These are phyloP conservation scores for Puccinia sorghi DNA, from an alignment of 1,284 basidiomycete species.

Conservation along the genomic window DNA sequence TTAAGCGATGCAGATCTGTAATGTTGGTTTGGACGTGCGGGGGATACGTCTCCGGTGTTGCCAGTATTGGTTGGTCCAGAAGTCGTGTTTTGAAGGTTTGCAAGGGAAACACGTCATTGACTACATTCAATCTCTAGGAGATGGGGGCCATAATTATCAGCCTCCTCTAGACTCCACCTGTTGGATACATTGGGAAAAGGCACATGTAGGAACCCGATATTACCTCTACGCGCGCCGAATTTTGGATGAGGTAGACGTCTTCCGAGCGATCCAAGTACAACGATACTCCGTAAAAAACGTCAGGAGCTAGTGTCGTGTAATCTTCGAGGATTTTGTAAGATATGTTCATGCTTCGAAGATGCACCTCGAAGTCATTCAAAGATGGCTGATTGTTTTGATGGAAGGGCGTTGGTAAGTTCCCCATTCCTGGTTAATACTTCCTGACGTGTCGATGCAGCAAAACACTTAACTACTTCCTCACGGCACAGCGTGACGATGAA, in stretches of 20 bases:
- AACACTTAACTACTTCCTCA: constrained; percentile 28
- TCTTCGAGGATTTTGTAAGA: constrained; percentile 33
- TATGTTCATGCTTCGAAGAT: constrained; percentile 26
- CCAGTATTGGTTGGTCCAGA: neutral
- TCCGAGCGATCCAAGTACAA: constrained; percentile 21
- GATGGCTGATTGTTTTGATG: constrained; percentile 20
- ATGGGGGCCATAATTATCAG: neutral
- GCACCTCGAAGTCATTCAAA: constrained; percentile 29
- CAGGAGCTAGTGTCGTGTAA: constrained; percentile 38
- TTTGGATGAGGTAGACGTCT: constrained; percentile 16
- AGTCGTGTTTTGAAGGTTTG: constrained; percentile 8
- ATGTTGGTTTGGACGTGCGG: constrained; percentile 65
- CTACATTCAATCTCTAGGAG: constrained; percentile 13
- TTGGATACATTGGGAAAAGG: neutral
- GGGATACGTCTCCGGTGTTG: constrained; percentile 30
- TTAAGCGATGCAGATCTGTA: constrained; percentile 58
- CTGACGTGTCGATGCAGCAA: neutral
- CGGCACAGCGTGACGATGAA: constrained; percentile 16
- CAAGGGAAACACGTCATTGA: constrained; percentile 28
- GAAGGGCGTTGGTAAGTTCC: neutral
- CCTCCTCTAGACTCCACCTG: neutral
- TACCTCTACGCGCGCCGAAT: constrained; percentile 38
- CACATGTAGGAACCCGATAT: neutral
- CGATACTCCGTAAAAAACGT: constrained; percentile 47
- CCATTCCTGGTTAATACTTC: neutral